phyloP scores from a whole-genome alignment of 2,329 filamentous ascomycete genomes.

The Hypoxylon sp. region DNA sequence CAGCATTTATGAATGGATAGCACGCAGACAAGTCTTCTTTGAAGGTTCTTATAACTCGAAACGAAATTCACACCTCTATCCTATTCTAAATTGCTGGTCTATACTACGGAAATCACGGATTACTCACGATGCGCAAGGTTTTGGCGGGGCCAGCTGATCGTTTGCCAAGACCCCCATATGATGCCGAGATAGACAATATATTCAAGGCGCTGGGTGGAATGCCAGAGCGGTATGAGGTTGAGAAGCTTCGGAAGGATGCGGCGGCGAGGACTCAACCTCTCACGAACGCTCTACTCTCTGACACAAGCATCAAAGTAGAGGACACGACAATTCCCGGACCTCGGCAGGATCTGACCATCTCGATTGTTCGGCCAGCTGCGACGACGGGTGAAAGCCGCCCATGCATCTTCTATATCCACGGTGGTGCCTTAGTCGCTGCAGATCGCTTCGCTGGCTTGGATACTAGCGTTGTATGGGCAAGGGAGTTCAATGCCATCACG shows the following conservation, averaged over 20 bases:
- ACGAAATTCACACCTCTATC: conserved; percentile 25
- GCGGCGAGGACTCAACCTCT: conserved; percentile 48
- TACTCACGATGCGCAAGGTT: conserved; percentile 40
- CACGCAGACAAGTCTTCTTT: conserved; percentile 14
- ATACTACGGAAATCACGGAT: conserved; percentile 21
- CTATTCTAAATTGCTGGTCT: conserved; percentile 21
- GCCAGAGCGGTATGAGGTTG: conserved; percentile 51
- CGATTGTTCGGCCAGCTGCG: conserved; percentile 47
- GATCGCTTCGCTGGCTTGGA: conserved; percentile 54
- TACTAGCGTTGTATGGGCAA: conserved; percentile 53
- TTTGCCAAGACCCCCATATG: conserved; percentile 52
- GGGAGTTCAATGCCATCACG: conserved; percentile 52
- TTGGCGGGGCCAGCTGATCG: conserved; percentile 50
- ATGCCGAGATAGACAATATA: conserved; percentile 50
- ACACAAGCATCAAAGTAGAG: conserved; percentile 51
- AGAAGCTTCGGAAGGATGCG: conserved; percentile 50
- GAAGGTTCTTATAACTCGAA: conserved; percentile 17
- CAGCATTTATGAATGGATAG: conserved; percentile 17
- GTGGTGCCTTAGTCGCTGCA: conserved; percentile 53
- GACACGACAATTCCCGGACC: conserved; percentile 50
- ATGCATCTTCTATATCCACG: conserved; percentile 55
- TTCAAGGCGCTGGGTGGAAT: conserved; percentile 48
- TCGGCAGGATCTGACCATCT: conserved; percentile 45
- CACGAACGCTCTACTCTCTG: conserved; percentile 50
- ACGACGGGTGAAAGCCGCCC: conserved; percentile 42